Percentiles rank a stretch among this genome's conserved stretches.
These are phyloP conservation scores for Verticillium nubilum DNA, from an alignment of 2,329 filamentous ascomycete species.

Conservation along the genomic window DNA sequence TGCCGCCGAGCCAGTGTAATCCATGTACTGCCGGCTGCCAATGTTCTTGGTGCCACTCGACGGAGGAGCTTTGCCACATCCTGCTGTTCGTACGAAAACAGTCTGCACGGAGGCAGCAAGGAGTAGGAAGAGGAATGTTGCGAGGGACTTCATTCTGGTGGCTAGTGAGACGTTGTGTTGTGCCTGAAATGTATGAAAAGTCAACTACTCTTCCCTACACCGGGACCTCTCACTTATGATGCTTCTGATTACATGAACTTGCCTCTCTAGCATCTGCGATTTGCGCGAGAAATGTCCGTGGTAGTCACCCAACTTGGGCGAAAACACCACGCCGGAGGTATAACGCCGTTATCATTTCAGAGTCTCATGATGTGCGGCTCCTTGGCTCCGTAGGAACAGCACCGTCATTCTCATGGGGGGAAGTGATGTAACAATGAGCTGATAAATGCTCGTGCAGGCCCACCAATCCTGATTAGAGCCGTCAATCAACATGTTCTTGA, in stretches of 20 bases:
- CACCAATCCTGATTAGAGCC: neutral
- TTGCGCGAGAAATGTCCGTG: neutral
- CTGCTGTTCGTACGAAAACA: conserved; percentile 14
- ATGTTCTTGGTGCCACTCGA: conserved; percentile 24
- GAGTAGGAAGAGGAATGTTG: neutral
- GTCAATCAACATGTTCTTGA: neutral
- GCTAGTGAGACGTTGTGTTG: neutral
- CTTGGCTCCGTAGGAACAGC: neutral
- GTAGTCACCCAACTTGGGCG: neutral
- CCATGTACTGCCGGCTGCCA: conserved; percentile 30
- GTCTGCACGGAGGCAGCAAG: neutral
- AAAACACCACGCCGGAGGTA: neutral
- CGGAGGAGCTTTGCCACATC: conserved; percentile 26
- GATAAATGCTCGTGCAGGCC: neutral
- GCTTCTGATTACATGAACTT: too few species aligned
- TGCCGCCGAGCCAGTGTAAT: conserved; percentile 33
- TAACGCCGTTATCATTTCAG: neutral
- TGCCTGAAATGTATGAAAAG: too few species aligned
- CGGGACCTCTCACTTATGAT: too few species aligned
- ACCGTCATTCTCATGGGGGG: neutral
- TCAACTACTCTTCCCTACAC: too few species aligned
- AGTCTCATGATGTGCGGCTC: neutral
- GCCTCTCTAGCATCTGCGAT: too few species aligned
- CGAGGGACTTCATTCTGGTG: neutral
- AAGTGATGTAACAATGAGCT: neutral